Evolutionary conservation across 805 yeast species (phyloP).

Genomic region (Phaffomyces antillensis): DNA sequence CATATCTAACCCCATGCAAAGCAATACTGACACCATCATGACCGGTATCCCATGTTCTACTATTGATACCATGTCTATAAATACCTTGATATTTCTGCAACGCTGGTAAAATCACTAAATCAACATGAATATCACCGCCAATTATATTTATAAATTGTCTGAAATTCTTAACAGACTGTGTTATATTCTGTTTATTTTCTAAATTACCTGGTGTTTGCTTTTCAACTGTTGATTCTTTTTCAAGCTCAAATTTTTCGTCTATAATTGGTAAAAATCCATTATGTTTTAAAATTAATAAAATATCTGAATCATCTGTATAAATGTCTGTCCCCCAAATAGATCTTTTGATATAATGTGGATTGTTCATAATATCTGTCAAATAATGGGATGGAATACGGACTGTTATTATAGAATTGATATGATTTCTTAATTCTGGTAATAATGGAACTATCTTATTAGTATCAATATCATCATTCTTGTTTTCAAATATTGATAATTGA

Average conservation of each 20-base stretch:
- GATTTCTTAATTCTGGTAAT: slow-evolving; percentile 28
- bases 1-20: slow-evolving; percentile 37
- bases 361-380: slow-evolving; percentile 20
- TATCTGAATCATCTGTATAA: slow-evolving; percentile 90
- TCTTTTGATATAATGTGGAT: slow-evolving; percentile 17
- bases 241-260: slow-evolving; percentile 17
- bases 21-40: slow-evolving; percentile 81
- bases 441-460: slow-evolving; percentile 17
- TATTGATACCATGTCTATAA: slow-evolving; percentile 59
- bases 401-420: slow-evolving; percentile 34
- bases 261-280: slow-evolving; percentile 51
- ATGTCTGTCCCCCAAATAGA: slow-evolving; percentile 88
- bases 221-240: slow-evolving; percentile 9
- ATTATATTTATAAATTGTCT: slow-evolving; percentile 22
- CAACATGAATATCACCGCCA: slow-evolving; percentile 29
- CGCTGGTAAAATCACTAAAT: slow-evolving; percentile 53
- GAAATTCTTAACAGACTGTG: slow-evolving; percentile 22
- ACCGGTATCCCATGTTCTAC: slow-evolving; percentile 62
- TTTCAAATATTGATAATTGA: slow-evolving; percentile 10
- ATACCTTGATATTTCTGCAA: slow-evolving; percentile 59
- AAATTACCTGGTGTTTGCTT: slow-evolving; percentile 36
- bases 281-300: slow-evolving; percentile 68
- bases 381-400: slow-evolving; percentile 23
- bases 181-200: slow-evolving; percentile 24
- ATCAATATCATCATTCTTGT: not conserved